Conservation (phyloP, 2,329 filamentous ascomycete genomes). For the Pseudocercospora eumusae region DNA sequence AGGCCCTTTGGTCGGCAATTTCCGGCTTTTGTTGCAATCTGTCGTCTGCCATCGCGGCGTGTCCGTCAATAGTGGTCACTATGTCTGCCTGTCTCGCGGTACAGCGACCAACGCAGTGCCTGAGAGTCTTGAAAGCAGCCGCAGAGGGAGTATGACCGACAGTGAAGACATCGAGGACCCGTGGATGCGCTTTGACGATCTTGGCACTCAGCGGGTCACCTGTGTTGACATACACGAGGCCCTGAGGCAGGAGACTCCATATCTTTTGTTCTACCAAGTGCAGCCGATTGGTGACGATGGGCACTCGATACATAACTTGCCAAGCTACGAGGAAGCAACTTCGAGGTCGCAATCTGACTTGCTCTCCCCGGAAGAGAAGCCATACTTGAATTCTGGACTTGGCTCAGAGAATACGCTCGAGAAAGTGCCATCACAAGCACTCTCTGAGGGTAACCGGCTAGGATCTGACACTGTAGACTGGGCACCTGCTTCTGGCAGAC, state of each 20-base stretch:
- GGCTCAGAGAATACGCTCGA: conserved; percentile 28
- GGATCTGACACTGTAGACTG: conserved; percentile 29
- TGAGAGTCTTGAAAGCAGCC: conserved; percentile 46
- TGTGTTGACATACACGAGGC: conserved; percentile 77
- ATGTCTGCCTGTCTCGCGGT: conserved; percentile 80
- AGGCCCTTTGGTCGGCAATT: conserved; percentile 75
- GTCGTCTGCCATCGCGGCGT: conserved; percentile 89
- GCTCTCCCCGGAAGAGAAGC: conserved; percentile 32
- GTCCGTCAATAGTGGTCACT: conserved; percentile 86
- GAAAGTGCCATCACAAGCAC: conserved; percentile 20
- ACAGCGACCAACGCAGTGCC: conserved; percentile 52
- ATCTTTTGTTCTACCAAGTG: conserved; percentile 93
- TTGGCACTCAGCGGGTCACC: conserved; percentile 70
- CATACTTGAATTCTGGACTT: conserved; percentile 25
- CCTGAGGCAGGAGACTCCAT: conserved; percentile 84
- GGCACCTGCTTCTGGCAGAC: conserved; percentile 25
- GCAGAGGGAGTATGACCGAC: conserved; percentile 23
- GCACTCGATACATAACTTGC: conserved; percentile 40
- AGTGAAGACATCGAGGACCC: conserved; percentile 67
- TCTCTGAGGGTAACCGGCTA: conserved; percentile 15
- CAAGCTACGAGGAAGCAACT: conserved; percentile 46
- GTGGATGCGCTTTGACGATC: conserved; percentile 92
- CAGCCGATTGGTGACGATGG: conserved; percentile 76
- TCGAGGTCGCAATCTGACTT: conserved; percentile 35
- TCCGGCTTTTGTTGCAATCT: conserved; percentile 88